Base-by-base conservation (phyloP, 1,284 basidiomycete genomes). In the Trichosporon asahii region DNA sequence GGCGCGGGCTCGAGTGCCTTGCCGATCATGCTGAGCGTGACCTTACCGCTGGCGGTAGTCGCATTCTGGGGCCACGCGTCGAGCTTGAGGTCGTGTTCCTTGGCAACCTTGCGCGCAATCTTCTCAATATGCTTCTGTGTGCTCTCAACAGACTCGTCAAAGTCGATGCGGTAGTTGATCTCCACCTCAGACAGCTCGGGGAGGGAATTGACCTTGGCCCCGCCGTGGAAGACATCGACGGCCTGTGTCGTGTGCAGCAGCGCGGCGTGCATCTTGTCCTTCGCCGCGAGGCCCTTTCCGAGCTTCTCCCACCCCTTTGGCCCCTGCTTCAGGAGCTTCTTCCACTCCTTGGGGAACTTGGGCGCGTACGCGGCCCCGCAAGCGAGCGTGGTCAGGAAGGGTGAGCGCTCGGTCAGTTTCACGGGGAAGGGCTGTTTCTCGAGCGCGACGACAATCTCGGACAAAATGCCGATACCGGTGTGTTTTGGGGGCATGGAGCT, bases 391-490 rank as follows among this genome's bases (percentile, higher is more conserved):
- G 80, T 80, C 9, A 86, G 75, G 25, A 83, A 77, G 0, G 86
- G 85, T 7, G 81, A 84, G 8, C 76, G 74, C 2, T 80, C 68
- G 0, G 78, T 76, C 46, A 86, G 77, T 65, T 76, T 75, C 37
- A 76, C 72, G 2, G 76, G 73, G 78, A 82, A 82, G 0, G 84
- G 84, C 66, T 84, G 75, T 3, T 76, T 75, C 68, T 86, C 85
- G 37, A 86, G 76, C 0, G 74, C 78, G 12, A 75, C 72, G 25
- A 86, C 76, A 68, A 85, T 75, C 60, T 79, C 74, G 0, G 80
- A 74, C 72, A 85, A 80, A 69, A 85, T 77, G 7, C 85, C 85
- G 63, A 86, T 86, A 14, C 82, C 81, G 1, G 84, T 85, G 75
- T 86, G 85, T 8, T 72, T 70, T 0, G 84, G 84, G 0, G 85